A percentile compares a stretch with the other conserved stretches of the same genome.
phyloP scores from a whole-genome alignment of 805 yeast genomes.

The Pichia cephalocereana region DNA sequence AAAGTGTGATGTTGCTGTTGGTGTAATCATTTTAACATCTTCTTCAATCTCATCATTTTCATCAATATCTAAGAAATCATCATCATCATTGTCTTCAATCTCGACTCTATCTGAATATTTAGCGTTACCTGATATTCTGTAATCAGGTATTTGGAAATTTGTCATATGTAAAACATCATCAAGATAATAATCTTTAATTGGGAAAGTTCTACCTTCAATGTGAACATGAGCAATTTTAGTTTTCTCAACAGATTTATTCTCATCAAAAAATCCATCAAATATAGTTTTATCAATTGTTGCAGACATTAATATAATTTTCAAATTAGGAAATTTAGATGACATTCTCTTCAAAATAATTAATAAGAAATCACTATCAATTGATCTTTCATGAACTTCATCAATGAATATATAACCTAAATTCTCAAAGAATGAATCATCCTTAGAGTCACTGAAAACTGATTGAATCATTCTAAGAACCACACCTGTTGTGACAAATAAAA shows the following conservation, averaged over 20 bases:
- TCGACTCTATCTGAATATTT: background rate
- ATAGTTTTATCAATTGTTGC: slow-evolving; percentile 76
- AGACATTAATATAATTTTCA: slow-evolving; percentile 79
- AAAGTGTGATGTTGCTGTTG: slow-evolving; percentile 56
- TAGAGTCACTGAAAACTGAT: slow-evolving; percentile 26
- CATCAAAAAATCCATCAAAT: slow-evolving; percentile 58
- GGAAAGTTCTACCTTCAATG: slow-evolving; percentile 90
- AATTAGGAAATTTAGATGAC: slow-evolving; percentile 37
- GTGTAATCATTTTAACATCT: slow-evolving; percentile 34
- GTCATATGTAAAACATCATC: slow-evolving; percentile 53
- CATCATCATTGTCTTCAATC: background rate
- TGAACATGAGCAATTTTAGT: slow-evolving; percentile 49
- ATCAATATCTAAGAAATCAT: slow-evolving; percentile 1
- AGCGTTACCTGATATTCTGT: background rate
- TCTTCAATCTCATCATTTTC: slow-evolving; percentile 8
- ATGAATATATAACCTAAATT: slow-evolving; percentile 64
- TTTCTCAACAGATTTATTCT: background rate
- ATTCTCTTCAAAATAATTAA: slow-evolving; percentile 66
- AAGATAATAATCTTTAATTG: slow-evolving; percentile 68
- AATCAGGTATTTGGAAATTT: slow-evolving; percentile 41
- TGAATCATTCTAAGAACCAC: slow-evolving; percentile 82
- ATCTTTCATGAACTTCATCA: slow-evolving; percentile 96
- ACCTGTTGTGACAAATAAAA: slow-evolving; percentile 91
- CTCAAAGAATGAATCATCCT: slow-evolving; percentile 32
- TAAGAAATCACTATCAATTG: slow-evolving; percentile 81